phyloP scores from a whole-genome alignment of 179 eudicot genomes.

The Amaranthus tricolor region DNA sequence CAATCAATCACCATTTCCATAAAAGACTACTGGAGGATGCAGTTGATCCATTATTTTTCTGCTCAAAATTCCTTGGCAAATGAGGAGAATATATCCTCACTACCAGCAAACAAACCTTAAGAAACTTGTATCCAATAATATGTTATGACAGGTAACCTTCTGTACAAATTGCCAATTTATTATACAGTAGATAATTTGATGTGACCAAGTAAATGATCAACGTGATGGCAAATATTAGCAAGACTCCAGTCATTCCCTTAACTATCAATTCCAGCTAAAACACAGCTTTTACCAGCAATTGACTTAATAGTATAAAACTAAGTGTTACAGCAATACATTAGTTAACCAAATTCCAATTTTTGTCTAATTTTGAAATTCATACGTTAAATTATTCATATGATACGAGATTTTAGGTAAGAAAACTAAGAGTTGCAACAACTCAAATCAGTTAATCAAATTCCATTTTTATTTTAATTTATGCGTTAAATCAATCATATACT shows the following conservation, averaged over 20 bases:
- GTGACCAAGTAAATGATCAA: slow-evolving; percentile 23
- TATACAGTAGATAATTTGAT: not conserved
- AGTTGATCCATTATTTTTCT: slow-evolving; percentile 34
- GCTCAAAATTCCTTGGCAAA: slow-evolving; percentile 16
- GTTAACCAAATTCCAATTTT: not conserved
- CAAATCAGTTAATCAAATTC: slow-evolving; percentile 5
- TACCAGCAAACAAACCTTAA: not conserved
- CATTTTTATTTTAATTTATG: not conserved
- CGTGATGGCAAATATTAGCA: slow-evolving; percentile 36
- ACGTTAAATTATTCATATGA: not conserved
- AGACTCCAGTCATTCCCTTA: slow-evolving; percentile 23
- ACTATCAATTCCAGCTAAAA: slow-evolving; percentile 39
- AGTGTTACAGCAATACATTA: not conserved
- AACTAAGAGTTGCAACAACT: slow-evolving; percentile 9
- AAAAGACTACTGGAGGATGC: slow-evolving; percentile 34
- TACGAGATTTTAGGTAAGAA: not conserved
- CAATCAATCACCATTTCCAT: slow-evolving; percentile 39
- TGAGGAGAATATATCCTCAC: slow-evolving; percentile 3
- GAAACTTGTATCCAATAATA: slow-evolving; percentile 9
- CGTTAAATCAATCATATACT: too few species aligned
- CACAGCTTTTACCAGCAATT: slow-evolving; percentile 25
- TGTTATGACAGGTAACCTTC: slow-evolving; percentile 24
- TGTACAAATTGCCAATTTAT: not conserved
- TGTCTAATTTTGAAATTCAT: not conserved
- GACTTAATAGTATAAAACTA: not conserved